phyloP scores from a whole-genome alignment of 257 asterid species.

The Orobanche coerulescens region DNA sequence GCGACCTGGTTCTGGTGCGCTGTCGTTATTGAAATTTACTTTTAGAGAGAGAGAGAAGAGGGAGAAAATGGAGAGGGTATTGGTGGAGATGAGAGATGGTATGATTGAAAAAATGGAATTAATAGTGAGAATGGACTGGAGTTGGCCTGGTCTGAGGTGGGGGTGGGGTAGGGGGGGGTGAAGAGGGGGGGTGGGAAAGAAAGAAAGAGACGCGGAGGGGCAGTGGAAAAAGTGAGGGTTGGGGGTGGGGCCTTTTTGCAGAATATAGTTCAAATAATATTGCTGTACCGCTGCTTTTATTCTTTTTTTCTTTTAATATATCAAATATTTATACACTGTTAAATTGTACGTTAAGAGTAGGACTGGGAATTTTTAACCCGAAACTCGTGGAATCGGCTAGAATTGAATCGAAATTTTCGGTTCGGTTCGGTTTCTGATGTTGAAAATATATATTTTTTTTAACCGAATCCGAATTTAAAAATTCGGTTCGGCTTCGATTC shows the following conservation, averaged over 20 bases:
- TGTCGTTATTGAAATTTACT: conserved; percentile 5
- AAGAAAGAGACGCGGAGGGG: neutral
- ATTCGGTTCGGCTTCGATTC: too few relatives aligned
- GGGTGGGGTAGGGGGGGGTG: too few relatives aligned
- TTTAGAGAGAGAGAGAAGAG: conserved; percentile 19
- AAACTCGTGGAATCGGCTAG: too few relatives aligned
- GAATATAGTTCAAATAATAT: neutral
- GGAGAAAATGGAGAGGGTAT: conserved; percentile 12
- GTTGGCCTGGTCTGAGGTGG: neutral
- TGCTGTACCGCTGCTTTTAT: neutral
- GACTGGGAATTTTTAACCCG: too few relatives aligned
- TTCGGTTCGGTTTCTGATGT: too few relatives aligned
- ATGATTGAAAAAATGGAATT: conserved; percentile 35
- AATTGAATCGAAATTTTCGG: too few relatives aligned
- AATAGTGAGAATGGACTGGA: conserved; percentile 25
- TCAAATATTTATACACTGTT: too few relatives aligned
- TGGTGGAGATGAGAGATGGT: conserved; percentile 19
- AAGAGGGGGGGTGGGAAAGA: neutral
- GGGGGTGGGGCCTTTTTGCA: conserved; percentile 20
- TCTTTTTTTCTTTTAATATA: too few relatives aligned
- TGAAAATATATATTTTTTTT: too few relatives aligned
- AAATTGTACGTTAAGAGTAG: too few relatives aligned
- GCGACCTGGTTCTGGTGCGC: conserved; percentile 17
- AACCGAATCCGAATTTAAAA: too few relatives aligned
- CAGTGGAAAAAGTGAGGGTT: neutral